Base-by-base conservation (phyloP, 2,329 filamentous ascomycete species). In the Penicillium italicum region DNA sequence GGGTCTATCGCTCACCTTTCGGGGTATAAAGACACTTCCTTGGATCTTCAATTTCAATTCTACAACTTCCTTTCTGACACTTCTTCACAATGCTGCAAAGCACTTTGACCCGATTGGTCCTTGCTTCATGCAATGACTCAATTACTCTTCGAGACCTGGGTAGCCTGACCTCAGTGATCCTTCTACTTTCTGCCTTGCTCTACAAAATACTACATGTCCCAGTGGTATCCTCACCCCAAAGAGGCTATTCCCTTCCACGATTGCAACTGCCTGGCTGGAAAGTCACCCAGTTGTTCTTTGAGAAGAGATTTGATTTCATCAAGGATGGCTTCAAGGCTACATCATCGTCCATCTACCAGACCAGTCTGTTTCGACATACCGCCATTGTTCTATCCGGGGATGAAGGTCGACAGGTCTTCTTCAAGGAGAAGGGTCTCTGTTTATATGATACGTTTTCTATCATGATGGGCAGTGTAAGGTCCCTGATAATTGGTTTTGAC, bases 361-460 rank as follows among this genome's bases (percentile, higher is more conserved):
- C 54, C 12, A 56, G 14, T 5, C 18, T 56, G 18, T 41, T 49
- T 16, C 20, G 31, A 36, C 38, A 46, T 7, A 18, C 33, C 5
- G 38, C 49, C 12, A 52, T 53, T 26, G 43, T 55, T 14, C 42
- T 58, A 16, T 58, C 56, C 11, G 53, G 53, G 11, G 26, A 47
- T 7, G 22, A 56, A 41, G 53, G 42, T n/a, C 38, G 56, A 33
- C 22, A 52, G 8, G 3, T 33, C n/a, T 56, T 57, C 22, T 40
- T 49, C 14, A 48, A 26, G n/a, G 44, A 54, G n/a, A 57, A 54
- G 20, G 40, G 20, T 22, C 33, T 57, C 8, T 14, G 38, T 24
- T 7, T 54, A 12, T 45, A 54, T n/a, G 50, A 57, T 11, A 40
- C 43, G 1, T 57, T 48, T 16, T 30, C 44, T 4, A 38, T 49